Evolutionary conservation across 1,284 basidiomycete species (phyloP), one percentile per base, ranked within the genome.

Genomic region (Melampsora larici-populina): DNA sequence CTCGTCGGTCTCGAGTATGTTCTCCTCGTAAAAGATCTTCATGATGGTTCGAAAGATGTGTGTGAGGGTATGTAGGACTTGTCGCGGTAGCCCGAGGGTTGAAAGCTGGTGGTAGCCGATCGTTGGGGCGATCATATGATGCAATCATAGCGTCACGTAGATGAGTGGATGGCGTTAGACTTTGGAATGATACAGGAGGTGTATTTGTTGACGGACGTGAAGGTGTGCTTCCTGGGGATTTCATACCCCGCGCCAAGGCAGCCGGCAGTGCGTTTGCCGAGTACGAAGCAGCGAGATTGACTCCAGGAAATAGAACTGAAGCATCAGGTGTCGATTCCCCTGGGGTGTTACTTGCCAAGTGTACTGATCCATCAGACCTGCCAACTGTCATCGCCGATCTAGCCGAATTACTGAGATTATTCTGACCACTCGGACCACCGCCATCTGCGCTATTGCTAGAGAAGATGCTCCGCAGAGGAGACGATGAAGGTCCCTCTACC

Each of bases 241-340:
- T 64, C 9, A 76, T 51, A 5, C 74, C 74, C 40, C 74, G 31
- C 6, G 74, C 74, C 24, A 76, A 40, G 4, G 74, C 74, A 15
- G 58, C 74, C 11, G 74, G 74, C 13, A 76, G 74, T 36, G 74
- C 74, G 60, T 76, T 76, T 0, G 74, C 74, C n/a, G 74, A 76
- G 18, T 76, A 76, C 31, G 74, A 76, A 29, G 74, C 74, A 2
- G 74, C 65, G 40, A 76, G 55, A 51, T 76, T 76, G 51, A 76
- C 74, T 0, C 74, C 74, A 21, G 74, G 74, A 60, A 76, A 76
- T n/a, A 76, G 58, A 11, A 76, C 74, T 31, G 74, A 76, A 5
- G 74, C 74, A 63, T 76, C 74, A 6, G 74, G 74, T 13, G 74
- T 63, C 36, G 64, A 58, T 24, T 62, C 51, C 2, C 58, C 66